Base-by-base conservation (phyloP, 352 stramenopile genomes). In the Pythium plurisporium region DNA sequence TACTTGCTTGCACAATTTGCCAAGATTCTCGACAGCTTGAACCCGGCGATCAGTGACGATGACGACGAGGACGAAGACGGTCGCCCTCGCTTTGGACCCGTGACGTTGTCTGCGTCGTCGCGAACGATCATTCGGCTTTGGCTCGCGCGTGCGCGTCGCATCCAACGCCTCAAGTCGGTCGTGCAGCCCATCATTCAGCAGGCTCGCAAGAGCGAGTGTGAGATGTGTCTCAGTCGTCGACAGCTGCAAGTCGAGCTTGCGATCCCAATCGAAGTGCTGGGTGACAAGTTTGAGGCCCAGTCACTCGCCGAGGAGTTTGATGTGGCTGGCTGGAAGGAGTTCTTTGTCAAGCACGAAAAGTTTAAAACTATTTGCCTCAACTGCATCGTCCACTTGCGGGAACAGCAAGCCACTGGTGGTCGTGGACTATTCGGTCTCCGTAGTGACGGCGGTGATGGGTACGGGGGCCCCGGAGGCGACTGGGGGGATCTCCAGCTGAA, bases 1-100 rank as follows among this genome's bases (percentile, higher is more conserved):
- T 98, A 98, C 64, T 64, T 99, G 46, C 89, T 98, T 8, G 90
- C 97, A 7, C 95, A 99, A 67, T 96, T 99, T 53, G 87, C 91
- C 12, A 95, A 96, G 54, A 98, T 98, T 52, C 76, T 99, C 22
- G 95, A 97, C 56, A 89, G 72, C 57, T 55, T 97, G n/a, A 97
- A 98, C 57, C 83, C 81, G n/a, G 82, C 98, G 61, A 86, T 98
- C 46, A 98, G 87, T 19, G 94, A 94, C 34, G 94, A 98, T 42
- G 89, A 90, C 30, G 91, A 98, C 40, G 90, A 96, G 19, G 88
- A 94, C 25, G 71, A 65, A 15, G 72, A 80, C 38, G 72, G 72
- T 1, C 69, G 69, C 1, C 75, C 76, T 5, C 71, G 64, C 20
- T 99, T 99, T 70, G 94, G 95, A 3, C 85, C 88, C 0, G 89